These are phyloP conservation scores for Scutellaria barbata DNA, from an alignment of 257 asterid genomes.

Conservation along the genomic window DNA sequence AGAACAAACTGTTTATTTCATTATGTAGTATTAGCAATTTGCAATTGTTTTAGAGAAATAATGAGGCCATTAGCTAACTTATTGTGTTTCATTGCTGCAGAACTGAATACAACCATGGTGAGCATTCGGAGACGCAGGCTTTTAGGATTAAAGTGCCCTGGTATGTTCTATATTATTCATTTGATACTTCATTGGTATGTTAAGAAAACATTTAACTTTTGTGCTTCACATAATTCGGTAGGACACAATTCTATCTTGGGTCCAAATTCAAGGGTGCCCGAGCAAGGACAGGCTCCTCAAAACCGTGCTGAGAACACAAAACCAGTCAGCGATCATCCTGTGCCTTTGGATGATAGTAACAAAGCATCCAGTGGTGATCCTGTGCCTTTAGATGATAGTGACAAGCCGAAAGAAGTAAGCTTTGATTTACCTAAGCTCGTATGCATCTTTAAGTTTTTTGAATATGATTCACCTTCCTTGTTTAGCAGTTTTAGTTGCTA, in stretches of 20 bases:
- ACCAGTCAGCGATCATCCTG: slow-evolving; percentile 53
- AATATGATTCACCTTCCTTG: background rate
- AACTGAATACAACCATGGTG: slow-evolving; percentile 64
- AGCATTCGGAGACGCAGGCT: slow-evolving; percentile 85
- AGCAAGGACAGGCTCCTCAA: slow-evolving; percentile 48
- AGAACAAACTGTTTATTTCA: slow-evolving; percentile 27
- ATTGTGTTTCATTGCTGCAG: slow-evolving; percentile 39
- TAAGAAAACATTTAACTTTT: slow-evolving; percentile 9
- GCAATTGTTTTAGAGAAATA: background rate
- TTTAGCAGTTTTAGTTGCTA: background rate
- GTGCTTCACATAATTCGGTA: slow-evolving; percentile 31
- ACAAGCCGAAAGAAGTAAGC: slow-evolving; percentile 65
- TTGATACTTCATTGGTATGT: background rate
- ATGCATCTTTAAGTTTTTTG: slow-evolving; percentile 25
- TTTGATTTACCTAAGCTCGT: slow-evolving; percentile 13
- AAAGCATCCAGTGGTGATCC: slow-evolving; percentile 54
- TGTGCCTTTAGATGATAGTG: slow-evolving; percentile 48
- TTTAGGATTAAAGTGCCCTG: slow-evolving; percentile 60
- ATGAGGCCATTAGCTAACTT: slow-evolving; percentile 26
- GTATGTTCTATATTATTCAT: slow-evolving; percentile 40
- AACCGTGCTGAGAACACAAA: slow-evolving; percentile 45
- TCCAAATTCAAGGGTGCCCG: slow-evolving; percentile 55
- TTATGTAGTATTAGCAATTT: slow-evolving; percentile 16
- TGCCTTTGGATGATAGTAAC: slow-evolving; percentile 43
- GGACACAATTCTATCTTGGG: slow-evolving; percentile 58